Evolutionary conservation across 2,329 filamentous ascomycete species (phyloP).

Genomic region (Hymenotorrendiella dingleyae): DNA sequence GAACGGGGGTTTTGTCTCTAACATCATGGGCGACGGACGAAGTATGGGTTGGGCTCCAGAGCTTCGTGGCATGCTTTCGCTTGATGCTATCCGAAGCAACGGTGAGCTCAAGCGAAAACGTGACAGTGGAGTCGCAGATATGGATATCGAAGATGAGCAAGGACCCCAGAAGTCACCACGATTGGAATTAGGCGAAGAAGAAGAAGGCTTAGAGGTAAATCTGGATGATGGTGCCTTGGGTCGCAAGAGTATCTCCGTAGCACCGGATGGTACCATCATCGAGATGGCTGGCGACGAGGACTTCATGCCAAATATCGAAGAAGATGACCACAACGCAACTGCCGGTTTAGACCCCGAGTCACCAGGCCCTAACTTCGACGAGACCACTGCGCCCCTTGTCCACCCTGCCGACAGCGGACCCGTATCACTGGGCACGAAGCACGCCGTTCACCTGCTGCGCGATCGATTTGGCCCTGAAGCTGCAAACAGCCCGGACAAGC

Average conservation of each 20-base stretch:
- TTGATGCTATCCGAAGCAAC: constrained; percentile 70
- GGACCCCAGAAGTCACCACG: constrained; percentile 58
- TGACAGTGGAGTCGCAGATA: constrained; percentile 77
- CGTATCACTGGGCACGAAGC: constrained; percentile 86
- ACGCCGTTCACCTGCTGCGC: constrained; percentile 89
- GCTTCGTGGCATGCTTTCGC: constrained; percentile 82
- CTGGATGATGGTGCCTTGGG: constrained; percentile 47
- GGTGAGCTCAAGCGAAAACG: constrained; percentile 90
- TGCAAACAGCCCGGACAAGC: constrained; percentile 62
- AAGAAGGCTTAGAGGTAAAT: constrained; percentile 41
- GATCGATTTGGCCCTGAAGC: constrained; percentile 76
- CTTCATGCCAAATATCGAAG: constrained; percentile 37
- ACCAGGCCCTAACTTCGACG: constrained; percentile 63
- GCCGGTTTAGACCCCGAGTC: constrained; percentile 38
- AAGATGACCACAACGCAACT: constrained; percentile 41
- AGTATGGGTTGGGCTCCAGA: constrained; percentile 84
- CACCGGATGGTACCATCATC: constrained; percentile 54
- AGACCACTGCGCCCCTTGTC: constrained; percentile 67
- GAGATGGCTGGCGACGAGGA: constrained; percentile 57
- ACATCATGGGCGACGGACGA: constrained; percentile 75
- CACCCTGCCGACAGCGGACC: constrained; percentile 81
- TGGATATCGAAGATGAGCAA: constrained; percentile 62
- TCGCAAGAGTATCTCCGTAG: constrained; percentile 34
- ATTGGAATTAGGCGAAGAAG: constrained; percentile 58
- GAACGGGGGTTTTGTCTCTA: constrained; percentile 82